Evolutionary conservation across 495 filamentous ascomycete genomes (phyloP), one percentile per base, ranked within the genome.

Genomic region (Penicillium manginii): DNA sequence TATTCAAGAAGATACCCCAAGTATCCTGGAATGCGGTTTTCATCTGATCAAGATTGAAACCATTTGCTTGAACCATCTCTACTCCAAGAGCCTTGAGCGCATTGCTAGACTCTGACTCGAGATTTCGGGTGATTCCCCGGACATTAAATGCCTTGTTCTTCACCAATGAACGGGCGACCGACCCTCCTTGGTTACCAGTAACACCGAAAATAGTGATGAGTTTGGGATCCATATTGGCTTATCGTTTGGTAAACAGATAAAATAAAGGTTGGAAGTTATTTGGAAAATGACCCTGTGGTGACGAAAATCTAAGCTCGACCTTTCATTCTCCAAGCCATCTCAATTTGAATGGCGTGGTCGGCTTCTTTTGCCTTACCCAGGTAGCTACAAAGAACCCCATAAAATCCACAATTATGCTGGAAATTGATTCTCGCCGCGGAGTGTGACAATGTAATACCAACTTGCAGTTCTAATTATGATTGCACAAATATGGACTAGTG

Each of bases 11-110:
- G 2, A 57, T 61, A 5, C 64, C 70, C 68, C 67, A 73, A 14
- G 61, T 60, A 2, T 60, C 63, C 17, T 45, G 22, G 39, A 75
- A 71, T 14, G 65, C 72, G 2, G 54, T 21, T 5, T 60, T 9
- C 31, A 75, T 63, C 19, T 63, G 32, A 0, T 57, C 52, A 1
- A 3, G 51, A 39, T 76, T 67, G 42, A 79, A 70, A 8, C 80
- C 67, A 57, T 83, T 69, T 26, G 65, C 80, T 21, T 65, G 42
- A 9, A 82, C 73, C 9, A 85, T 59, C 33, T 84, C 79, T 22
- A 78, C 78, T 10, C 83, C 84, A 40, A 66, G 67, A 14, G 64
- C 50, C 12, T 50, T 56, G 49, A 80, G 71, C 0, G 68, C 64
- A 57, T 73, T 62, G n/a, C 69, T 62, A 31, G 73, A 75, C 6